phyloP scores from a whole-genome alignment of 768 basidiomycete species.

The Kwoniella mangroviensis region DNA sequence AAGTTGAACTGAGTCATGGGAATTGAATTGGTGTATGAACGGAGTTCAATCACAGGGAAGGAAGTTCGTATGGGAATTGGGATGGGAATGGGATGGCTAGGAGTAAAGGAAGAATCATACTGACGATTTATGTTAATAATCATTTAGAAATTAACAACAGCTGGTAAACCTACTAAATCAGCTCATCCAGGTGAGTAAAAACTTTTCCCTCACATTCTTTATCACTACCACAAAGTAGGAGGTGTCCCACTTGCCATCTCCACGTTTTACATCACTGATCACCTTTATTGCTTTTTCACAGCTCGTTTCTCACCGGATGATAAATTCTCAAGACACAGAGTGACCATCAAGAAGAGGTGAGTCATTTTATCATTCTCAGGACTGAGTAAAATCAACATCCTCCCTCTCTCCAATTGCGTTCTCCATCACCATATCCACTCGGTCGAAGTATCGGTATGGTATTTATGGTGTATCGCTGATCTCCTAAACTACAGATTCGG shows the following conservation, averaged over 20 bases:
- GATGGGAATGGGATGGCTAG: constrained; percentile 5
- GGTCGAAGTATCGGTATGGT: too few species aligned
- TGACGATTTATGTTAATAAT: neutral
- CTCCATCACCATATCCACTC: too few species aligned
- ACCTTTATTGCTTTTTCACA: constrained; percentile 52
- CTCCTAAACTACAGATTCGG: constrained; percentile 61
- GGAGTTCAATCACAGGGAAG: too few species aligned
- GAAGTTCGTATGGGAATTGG: neutral
- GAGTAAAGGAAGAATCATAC: neutral
- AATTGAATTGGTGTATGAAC: too few species aligned
- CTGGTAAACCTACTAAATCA: constrained; percentile 85
- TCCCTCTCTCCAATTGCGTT: neutral
- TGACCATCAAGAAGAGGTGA: constrained; percentile 88
- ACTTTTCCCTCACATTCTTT: neutral
- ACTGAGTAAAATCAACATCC: neutral
- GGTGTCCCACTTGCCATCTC: too few species aligned
- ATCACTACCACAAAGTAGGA: neutral
- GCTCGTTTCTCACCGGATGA: constrained; percentile 99
- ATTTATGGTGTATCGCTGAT: too few species aligned
- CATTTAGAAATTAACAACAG: constrained; percentile 77
- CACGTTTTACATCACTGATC: too few species aligned
- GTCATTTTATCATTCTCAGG: constrained; percentile 10
- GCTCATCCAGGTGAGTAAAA: constrained; percentile 84
- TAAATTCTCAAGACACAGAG: constrained; percentile 97
- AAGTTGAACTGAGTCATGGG: constrained; percentile 26